Percentiles rank a stretch among this genome's conserved stretches.
phyloP scores from a whole-genome alignment of 2,329 filamentous ascomycete genomes.

The Penicillium sp. region DNA sequence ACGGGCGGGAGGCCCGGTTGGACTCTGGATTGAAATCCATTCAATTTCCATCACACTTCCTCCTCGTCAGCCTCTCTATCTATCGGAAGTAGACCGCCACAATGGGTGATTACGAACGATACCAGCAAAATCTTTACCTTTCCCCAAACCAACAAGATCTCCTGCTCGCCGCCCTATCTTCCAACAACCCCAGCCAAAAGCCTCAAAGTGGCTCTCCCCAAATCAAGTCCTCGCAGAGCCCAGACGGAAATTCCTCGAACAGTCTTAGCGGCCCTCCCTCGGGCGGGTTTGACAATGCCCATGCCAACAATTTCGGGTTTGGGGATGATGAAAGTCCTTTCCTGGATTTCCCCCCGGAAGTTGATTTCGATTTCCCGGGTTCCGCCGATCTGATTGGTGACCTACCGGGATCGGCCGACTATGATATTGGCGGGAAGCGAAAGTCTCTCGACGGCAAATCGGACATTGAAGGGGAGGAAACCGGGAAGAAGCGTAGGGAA shows the following conservation, averaged over 20 bases:
- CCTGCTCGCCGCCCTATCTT: slow-evolving; percentile 71
- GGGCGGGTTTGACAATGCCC: slow-evolving; percentile 33
- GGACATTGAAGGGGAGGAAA: slow-evolving; percentile 63
- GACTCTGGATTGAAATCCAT: slow-evolving; percentile 5
- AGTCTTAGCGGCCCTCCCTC: slow-evolving; percentile 36
- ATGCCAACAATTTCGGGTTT: slow-evolving; percentile 51
- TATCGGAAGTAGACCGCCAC: slow-evolving; percentile 1
- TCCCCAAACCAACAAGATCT: slow-evolving; percentile 74
- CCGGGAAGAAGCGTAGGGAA: slow-evolving; percentile 67
- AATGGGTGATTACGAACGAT: slow-evolving; percentile 41
- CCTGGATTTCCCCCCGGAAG: slow-evolving; percentile 76
- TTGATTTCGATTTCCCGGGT: slow-evolving; percentile 67
- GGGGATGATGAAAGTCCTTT: slow-evolving; percentile 70
- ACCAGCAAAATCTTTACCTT: slow-evolving; percentile 61
- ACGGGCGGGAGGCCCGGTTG: slow-evolving; percentile 36
- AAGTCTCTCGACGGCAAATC: slow-evolving; percentile 55
- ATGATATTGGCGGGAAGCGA: slow-evolving; percentile 60
- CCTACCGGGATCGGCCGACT: slow-evolving; percentile 52
- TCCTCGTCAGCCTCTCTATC: neutral
- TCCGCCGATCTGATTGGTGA: slow-evolving; percentile 73
- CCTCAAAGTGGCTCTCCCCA: slow-evolving; percentile 23
- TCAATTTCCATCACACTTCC: neutral
- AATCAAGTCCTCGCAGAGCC: slow-evolving; percentile 26
- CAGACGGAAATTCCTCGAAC: slow-evolving; percentile 44
- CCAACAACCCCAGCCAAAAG: slow-evolving; percentile 54